Evolutionary conservation across 108 stramenopile species (phyloP).

Genomic region (Skeletonema tropicum): DNA sequence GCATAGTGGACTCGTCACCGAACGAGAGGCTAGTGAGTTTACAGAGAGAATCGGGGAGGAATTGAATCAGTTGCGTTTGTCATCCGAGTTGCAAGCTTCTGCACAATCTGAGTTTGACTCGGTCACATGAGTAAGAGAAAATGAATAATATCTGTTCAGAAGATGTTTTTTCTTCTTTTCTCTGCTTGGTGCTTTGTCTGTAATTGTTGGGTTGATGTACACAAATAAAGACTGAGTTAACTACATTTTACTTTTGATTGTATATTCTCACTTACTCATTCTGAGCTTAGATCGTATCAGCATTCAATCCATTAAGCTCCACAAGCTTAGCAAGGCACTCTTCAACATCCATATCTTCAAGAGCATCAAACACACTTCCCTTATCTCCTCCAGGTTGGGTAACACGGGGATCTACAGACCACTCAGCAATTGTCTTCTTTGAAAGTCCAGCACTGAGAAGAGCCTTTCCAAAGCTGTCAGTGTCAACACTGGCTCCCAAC

Average conservation of each 20-base stretch:
- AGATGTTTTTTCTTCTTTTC: no score
- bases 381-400: constrained; percentile 62
- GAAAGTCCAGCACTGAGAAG: constrained; percentile 73
- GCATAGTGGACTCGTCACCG: constrained; percentile 25
- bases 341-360: constrained; percentile 88
- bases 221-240: no score
- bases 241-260: no score
- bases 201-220: no score
- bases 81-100: neutral
- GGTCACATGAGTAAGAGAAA: neutral
- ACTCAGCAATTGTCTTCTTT: constrained; percentile 68
- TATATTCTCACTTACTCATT: neutral
- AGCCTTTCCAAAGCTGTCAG: constrained; percentile 80
- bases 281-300: constrained; percentile 26
- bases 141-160: no score
- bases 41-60: constrained; percentile 6
- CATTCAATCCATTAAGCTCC: constrained; percentile 54
- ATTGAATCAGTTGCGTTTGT: neutral
- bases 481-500: constrained; percentile 65
- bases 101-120: neutral
- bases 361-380: constrained; percentile 85
- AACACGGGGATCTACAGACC: constrained; percentile 86
- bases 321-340: constrained; percentile 78
- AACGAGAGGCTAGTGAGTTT: constrained; percentile 36
- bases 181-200: no score